These are phyloP conservation scores for Epichloe amarillans DNA, from an alignment of 2,329 filamentous ascomycete genomes.

Conservation along the genomic window DNA sequence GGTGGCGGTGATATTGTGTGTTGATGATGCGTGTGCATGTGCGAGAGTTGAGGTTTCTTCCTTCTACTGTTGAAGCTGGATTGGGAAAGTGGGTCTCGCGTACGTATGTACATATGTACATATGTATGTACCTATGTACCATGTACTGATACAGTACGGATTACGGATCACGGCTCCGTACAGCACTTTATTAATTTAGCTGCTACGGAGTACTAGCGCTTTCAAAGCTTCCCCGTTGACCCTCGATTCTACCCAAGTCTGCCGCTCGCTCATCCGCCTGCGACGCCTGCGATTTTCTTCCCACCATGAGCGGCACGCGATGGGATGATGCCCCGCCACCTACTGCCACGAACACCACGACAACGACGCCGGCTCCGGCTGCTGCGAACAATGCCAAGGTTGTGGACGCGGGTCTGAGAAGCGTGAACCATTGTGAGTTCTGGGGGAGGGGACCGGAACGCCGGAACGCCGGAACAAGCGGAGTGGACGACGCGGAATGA, in stretches of 20 bases:
- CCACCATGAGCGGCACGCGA: slow-evolving; percentile 19
- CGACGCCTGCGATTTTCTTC: neutral
- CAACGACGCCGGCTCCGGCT: neutral
- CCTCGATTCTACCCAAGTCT: neutral
- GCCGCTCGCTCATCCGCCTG: slow-evolving; percentile 3
- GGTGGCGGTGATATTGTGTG: neutral
- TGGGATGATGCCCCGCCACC: slow-evolving; percentile 20
- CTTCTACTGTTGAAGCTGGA: neutral
- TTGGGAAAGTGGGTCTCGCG: neutral
- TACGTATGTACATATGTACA: too few relatives aligned
- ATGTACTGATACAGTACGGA: too few relatives aligned
- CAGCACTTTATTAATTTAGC: too few relatives aligned
- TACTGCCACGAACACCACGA: neutral
- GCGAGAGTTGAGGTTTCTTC: too few relatives aligned
- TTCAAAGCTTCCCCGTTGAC: neutral
- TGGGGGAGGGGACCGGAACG: too few relatives aligned
- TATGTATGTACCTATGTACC: too few relatives aligned
- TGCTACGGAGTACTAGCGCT: too few relatives aligned
- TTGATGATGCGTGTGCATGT: neutral
- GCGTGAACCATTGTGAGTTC: slow-evolving; percentile 59
- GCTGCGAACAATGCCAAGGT: slow-evolving; percentile 14
- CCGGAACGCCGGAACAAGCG: too few relatives aligned
- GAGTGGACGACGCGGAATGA: neutral
- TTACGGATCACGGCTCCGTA: too few relatives aligned
- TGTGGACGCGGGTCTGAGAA: slow-evolving; percentile 63